Percentiles rank a stretch among this genome's conserved stretches.
These are phyloP conservation scores for Phylloporus arenicola DNA, from an alignment of 768 basidiomycete genomes.

Conservation along the genomic window DNA sequence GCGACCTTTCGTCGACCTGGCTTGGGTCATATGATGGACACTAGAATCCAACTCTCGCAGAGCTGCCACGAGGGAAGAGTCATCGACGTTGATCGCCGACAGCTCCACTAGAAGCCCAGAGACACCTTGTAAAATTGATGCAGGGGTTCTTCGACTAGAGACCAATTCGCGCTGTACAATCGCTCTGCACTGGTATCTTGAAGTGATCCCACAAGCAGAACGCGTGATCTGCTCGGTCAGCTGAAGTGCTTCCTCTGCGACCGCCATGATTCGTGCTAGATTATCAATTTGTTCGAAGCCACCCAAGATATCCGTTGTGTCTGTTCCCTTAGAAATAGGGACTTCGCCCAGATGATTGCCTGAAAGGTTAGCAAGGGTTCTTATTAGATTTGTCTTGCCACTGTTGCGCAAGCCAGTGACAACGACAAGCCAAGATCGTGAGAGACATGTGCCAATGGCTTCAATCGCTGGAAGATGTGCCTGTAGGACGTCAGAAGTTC, in stretches of 20 bases:
- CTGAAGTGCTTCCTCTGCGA: slow-evolving; percentile 38
- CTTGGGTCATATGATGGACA: slow-evolving; percentile 19
- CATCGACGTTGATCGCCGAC: slow-evolving; percentile 8
- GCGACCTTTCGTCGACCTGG: slow-evolving; percentile 38
- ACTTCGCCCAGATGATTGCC: slow-evolving; percentile 71
- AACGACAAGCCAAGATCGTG: slow-evolving; percentile 84
- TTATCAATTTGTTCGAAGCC: slow-evolving; percentile 89
- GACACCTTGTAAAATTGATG: slow-evolving; percentile 23
- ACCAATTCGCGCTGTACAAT: slow-evolving; percentile 15
- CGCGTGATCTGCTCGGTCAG: slow-evolving; percentile 38
- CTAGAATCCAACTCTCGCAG: slow-evolving; percentile 14
- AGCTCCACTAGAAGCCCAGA: slow-evolving; percentile 28
- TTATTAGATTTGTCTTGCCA: slow-evolving; percentile 78
- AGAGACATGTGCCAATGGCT: slow-evolving; percentile 66
- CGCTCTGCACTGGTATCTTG: slow-evolving; percentile 11
- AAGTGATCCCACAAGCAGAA: slow-evolving; percentile 21
- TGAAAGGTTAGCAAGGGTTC: slow-evolving; percentile 60
- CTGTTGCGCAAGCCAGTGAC: slow-evolving; percentile 65
- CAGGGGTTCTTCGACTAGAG: slow-evolving; percentile 11
- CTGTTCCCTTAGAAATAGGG: slow-evolving; percentile 78
- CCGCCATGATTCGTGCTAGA: slow-evolving; percentile 32
- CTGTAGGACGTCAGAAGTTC: slow-evolving; percentile 52
- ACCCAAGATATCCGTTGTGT: slow-evolving; percentile 90
- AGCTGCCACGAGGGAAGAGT: slow-evolving; percentile 9
- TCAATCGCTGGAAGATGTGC: slow-evolving; percentile 63